Evolutionary conservation across 164 flowering plant genomes (phyloP), one percentile per base, ranked within the genome.

Genomic region (Vitis amurensis): DNA sequence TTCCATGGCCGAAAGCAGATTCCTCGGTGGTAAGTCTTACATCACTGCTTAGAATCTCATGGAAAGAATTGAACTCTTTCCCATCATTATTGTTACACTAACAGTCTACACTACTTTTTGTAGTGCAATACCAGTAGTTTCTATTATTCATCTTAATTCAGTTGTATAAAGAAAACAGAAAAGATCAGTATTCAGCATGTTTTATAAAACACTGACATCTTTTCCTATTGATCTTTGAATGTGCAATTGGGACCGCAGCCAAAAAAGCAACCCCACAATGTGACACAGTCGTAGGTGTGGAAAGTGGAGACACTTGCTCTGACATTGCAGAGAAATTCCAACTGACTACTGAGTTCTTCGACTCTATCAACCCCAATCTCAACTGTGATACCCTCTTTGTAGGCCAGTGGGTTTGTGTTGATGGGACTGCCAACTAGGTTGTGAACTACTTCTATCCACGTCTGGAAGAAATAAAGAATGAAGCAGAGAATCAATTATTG

Each of bases 321-420:
- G 73, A 10, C 0, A 57, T 84, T 13, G 47, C 63, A 2, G 16
- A 80, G 61, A 13, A 0, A 9, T 70, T 71, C 71, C 62, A 76
- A 14, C 3, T 78, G 66, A 69, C 79, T 0, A 60, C 70, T 2
- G 27, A 10, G 0, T 17, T 29, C 30, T 84, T 81, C 31, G 15
- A 44, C 11, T 49, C 76, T 16, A 64, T 84, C 56, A 84, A 81
- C 68, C 87, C 87, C 6, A 81, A 78, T 27, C 61, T 81, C 59
- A 70, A 67, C 48, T 79, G 87, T 61, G 29, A 44, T 10, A 29
- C 11, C 2, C 76, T 84, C 68, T 84, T 84, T 13, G 75, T 78
- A n/a, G 86, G 83, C 56, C 78, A 81, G 59, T 83, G 86, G 82
- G 15, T 79, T 51, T 79, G 79, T 52, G 59, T 76, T 48, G 57